These are phyloP conservation scores for Irpex lacteus DNA, from an alignment of 1,284 basidiomycete species.

Conservation along the genomic window DNA sequence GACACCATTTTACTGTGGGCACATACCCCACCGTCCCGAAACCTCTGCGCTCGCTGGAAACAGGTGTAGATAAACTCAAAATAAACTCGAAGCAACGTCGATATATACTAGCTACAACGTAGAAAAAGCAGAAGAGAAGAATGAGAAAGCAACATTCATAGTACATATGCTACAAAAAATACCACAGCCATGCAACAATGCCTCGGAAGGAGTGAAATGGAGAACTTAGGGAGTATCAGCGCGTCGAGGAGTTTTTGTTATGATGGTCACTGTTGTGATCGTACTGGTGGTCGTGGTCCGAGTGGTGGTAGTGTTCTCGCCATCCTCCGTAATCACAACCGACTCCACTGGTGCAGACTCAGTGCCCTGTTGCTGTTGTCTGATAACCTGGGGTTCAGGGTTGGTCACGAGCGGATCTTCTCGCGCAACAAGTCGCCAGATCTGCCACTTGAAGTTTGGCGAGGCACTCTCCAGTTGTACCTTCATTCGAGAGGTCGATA, in stretches of 20 bases:
- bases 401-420: constrained; percentile 10
- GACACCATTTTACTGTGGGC: too few species aligned
- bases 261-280: constrained; percentile 26
- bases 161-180: neutral
- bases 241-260: constrained; percentile 17
- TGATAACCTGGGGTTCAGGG: constrained; percentile 17
- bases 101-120: too few species aligned
- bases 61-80: too few species aligned
- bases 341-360: constrained; percentile 20
- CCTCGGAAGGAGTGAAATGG: neutral
- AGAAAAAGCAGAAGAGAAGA: too few species aligned
- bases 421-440: constrained; percentile 21
- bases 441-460: constrained; percentile 19
- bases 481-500: constrained; percentile 4
- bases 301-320: constrained; percentile 22
- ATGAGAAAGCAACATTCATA: too few species aligned
- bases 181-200: neutral
- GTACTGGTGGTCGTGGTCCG: constrained; percentile 23
- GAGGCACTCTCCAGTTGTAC: constrained; percentile 20
- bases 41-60: too few species aligned
- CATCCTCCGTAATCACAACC: constrained; percentile 20
- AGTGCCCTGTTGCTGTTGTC: constrained; percentile 8
- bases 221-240: neutral
- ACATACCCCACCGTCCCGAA: too few species aligned
- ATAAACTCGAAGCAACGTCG: too few species aligned